Evolutionary conservation across 345 rosid species (phyloP).

Genomic region (Salix koriyanagi): DNA sequence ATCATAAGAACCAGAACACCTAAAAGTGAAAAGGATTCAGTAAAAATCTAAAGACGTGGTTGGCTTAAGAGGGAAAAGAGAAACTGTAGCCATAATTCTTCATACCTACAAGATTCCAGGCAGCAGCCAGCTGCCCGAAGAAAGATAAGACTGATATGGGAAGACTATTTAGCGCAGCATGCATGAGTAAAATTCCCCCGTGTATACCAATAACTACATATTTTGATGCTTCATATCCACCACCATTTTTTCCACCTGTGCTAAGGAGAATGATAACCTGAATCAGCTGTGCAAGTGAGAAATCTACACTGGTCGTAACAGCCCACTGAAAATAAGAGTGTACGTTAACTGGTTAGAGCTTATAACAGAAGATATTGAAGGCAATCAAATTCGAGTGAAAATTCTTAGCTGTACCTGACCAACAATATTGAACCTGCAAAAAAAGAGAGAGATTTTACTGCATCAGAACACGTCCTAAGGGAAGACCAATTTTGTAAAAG

Average conservation of each 20-base stretch:
- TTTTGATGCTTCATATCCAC: slow-evolving; percentile 83
- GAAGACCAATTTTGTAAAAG: slow-evolving; percentile 4
- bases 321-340: slow-evolving; percentile 75
- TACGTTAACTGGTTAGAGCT: slow-evolving; percentile 12
- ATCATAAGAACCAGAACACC: slow-evolving; percentile 78
- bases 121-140: slow-evolving; percentile 89
- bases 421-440: slow-evolving; percentile 93
- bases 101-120: slow-evolving; percentile 79
- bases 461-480: slow-evolving; percentile 21
- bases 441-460: slow-evolving; percentile 1
- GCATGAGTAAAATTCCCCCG: slow-evolving; percentile 69
- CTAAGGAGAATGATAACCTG: slow-evolving; percentile 78
- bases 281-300: slow-evolving; percentile 60
- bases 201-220: slow-evolving; percentile 69
- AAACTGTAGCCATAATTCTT: slow-evolving; percentile 4
- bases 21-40: slow-evolving; percentile 15
- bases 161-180: slow-evolving; percentile 76
- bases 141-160: slow-evolving; percentile 77
- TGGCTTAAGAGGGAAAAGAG: not conserved
- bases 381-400: slow-evolving; percentile 6
- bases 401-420: slow-evolving; percentile 59
- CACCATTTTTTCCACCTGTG: slow-evolving; percentile 92
- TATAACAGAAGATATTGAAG: not conserved
- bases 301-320: slow-evolving; percentile 65
- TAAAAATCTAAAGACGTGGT: not conserved